Percentiles rank a stretch among this genome's conserved stretches.
These are phyloP conservation scores for Chlamydomonas incerta DNA, from an alignment of 139 green algal genomes.

Conservation along the genomic window DNA sequence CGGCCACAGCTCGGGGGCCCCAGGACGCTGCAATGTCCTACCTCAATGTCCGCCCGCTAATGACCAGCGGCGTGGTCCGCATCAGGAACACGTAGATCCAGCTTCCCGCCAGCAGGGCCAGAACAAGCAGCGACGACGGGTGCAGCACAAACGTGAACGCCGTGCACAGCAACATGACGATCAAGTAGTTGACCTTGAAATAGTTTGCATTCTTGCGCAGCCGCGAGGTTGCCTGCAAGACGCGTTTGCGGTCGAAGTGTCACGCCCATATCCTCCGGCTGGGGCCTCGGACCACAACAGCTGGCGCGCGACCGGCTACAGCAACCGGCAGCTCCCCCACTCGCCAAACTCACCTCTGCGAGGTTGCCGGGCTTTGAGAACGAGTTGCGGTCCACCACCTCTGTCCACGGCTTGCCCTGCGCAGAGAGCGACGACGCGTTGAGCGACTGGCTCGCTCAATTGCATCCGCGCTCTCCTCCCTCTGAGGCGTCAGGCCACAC, in stretches of 20 bases:
- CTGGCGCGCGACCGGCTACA: too few relatives aligned
- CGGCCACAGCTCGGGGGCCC: too few relatives aligned
- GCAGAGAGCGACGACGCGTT: neutral
- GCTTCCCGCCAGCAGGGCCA: conserved; percentile 70
- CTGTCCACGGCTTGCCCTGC: conserved; percentile 91
- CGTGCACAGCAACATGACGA: conserved; percentile 76
- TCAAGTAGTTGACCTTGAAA: conserved; percentile 94
- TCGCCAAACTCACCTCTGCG: conserved; percentile 66
- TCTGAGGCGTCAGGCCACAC: neutral
- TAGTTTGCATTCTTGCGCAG: conserved; percentile 92
- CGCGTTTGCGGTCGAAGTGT: neutral
- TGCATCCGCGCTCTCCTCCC: too few relatives aligned
- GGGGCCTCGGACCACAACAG: neutral
- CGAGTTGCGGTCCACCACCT: conserved; percentile 84
- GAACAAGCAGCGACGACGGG: conserved; percentile 80
- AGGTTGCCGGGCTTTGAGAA: conserved; percentile 84
- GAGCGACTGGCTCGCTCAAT: neutral
- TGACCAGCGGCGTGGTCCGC: conserved; percentile 74
- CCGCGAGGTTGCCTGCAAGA: conserved; percentile 72
- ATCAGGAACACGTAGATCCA: conserved; percentile 95
- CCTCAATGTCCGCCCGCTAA: conserved; percentile 84
- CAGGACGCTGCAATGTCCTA: conserved; percentile 15
- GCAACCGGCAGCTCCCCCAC: neutral
- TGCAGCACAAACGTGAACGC: conserved; percentile 77
- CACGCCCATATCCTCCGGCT: neutral